Base-by-base conservation (phyloP, 78 protist genomes). In the Cavenderia fasciculata region DNA sequence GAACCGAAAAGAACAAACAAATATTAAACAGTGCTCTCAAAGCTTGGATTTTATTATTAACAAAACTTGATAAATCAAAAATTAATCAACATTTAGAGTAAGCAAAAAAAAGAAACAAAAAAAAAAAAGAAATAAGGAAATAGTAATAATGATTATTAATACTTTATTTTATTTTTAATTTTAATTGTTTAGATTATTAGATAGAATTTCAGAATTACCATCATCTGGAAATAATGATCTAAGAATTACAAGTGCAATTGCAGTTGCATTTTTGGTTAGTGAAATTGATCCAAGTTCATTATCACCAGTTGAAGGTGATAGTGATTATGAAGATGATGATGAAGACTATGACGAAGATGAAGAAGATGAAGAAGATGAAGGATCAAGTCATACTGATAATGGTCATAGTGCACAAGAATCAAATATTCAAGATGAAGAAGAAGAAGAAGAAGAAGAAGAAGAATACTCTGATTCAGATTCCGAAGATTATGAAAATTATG, bases 251-350 rank as follows among this genome's bases (percentile, higher is more conserved):
- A 14, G 79, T 56, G 61, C 74, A 29, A 38, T 57, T 29, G 69
- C 69, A 7, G 68, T 82, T 52, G 90, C 79, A 2, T 54, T 82
- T 59, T 43, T 82, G 10, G 78, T 82, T 38, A 74, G 73, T 82
- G 90, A 82, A 21, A 72, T 63, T 43, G 72, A 63, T 63, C 16
- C 43, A 4, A 8, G 18, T 38, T 21, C 25, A 8, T 40, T 56
- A 25, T 8, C 7, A 56, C 27, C 12, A 18, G 14, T 18, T 31
- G 65, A 77, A 49, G 68, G 62, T 4, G 40, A 65, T 4, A 70
- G 54, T 11, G 34, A 63, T 51, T 65, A 56, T 27, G 65, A 41
- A 69, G 76, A 34, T 34, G 76, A 66, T 27, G 70, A 54, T 21
- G 66, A 69, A 33, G 89, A 56, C 1, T 46, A 65, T 18, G 90